Percentiles rank a stretch among this genome's conserved stretches.
These are phyloP conservation scores for Ceratocystis colombiana DNA, from an alignment of 2,329 filamentous ascomycete genomes.

Conservation along the genomic window DNA sequence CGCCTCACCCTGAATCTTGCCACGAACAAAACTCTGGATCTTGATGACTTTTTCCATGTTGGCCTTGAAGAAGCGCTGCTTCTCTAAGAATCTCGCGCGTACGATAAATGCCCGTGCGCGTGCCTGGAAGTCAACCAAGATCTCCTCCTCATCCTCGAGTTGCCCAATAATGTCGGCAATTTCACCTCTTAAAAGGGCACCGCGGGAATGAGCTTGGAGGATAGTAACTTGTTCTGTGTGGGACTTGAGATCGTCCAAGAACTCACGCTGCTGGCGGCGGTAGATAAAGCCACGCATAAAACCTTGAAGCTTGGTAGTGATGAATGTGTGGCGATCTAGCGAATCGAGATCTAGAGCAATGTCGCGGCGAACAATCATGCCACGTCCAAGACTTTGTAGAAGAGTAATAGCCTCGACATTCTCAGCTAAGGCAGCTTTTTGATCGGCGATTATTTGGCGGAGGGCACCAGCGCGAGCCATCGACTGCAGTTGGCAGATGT, in stretches of 20 bases:
- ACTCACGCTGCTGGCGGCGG: conserved; percentile 48
- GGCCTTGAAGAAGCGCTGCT: conserved; percentile 78
- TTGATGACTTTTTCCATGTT: conserved; percentile 99
- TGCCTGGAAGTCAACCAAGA: conserved; percentile 64
- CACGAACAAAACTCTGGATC: conserved; percentile 91
- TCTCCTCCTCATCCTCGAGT: conserved; percentile 74
- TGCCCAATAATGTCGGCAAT: conserved; percentile 65
- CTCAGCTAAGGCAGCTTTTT: conserved; percentile 40
- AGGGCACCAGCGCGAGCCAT: conserved; percentile 47
- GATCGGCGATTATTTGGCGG: conserved; percentile 41
- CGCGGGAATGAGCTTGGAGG: conserved; percentile 67
- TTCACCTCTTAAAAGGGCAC: conserved; percentile 64
- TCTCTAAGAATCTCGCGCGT: conserved; percentile 66
- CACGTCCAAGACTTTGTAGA: conserved; percentile 51
- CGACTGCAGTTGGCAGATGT: conserved; percentile 42
- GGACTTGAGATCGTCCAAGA: conserved; percentile 60
- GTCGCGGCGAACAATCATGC: conserved; percentile 48
- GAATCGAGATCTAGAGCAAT: conserved; percentile 42
- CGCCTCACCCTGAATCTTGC: conserved; percentile 89
- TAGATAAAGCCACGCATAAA: conserved; percentile 54
- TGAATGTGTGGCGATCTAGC: conserved; percentile 47
- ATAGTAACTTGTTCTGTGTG: conserved; percentile 56
- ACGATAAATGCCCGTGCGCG: conserved; percentile 63
- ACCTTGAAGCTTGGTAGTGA: conserved; percentile 56
- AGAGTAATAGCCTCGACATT: conserved; percentile 40